Evolutionary conservation across 2,329 filamentous ascomycete genomes (phyloP), one percentile per base, ranked within the genome.

Genomic region (Aspergillus sp.): DNA sequence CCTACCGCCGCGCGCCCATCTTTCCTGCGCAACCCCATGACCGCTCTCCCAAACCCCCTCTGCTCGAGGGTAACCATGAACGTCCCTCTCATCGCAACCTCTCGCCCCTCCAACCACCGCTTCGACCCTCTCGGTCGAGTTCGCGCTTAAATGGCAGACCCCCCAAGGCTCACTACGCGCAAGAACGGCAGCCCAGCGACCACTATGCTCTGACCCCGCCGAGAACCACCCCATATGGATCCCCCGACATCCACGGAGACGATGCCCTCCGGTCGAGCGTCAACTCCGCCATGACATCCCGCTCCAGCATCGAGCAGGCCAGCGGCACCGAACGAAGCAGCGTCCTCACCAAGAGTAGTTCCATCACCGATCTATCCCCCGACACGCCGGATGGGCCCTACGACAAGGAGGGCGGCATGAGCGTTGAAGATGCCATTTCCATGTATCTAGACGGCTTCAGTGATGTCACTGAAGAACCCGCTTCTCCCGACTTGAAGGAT

Each of bases 241-340:
- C 67, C 3, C 47, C 64, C n/a, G 71, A 73, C 36, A 45, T 60
- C 36, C 58, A 66, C 32, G 60, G 61, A 32, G 64, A 71, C 29
- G 64, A 67, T 47, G 58, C 61, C 5, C 68, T 80, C 20, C 77
- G 84, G 20, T 78, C 81, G 13, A 87, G 84, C 57, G 78, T 82
- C 58, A 78, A 83, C 49, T 87, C 84, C 3, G 80, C 77, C 21
- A 72, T 83, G 66, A 87, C 84, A 3, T 82, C 76, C 3, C 78
- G 78, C 50, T 86, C 83, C 14, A 86, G 82, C 63, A 71, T 78
- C 38, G 72, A 81, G 47, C 81, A 81, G 41, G 65, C 76, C 5
- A 82, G 81, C 57, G 81, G 81, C n/a, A 95, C 90, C 1, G 89
- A 93, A 66, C 82, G 89, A 56, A 95, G 89, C 69, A 96, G 91